These are phyloP conservation scores for Alternaria postmessia DNA, from an alignment of 2,329 filamentous ascomycete species.

Conservation along the genomic window DNA sequence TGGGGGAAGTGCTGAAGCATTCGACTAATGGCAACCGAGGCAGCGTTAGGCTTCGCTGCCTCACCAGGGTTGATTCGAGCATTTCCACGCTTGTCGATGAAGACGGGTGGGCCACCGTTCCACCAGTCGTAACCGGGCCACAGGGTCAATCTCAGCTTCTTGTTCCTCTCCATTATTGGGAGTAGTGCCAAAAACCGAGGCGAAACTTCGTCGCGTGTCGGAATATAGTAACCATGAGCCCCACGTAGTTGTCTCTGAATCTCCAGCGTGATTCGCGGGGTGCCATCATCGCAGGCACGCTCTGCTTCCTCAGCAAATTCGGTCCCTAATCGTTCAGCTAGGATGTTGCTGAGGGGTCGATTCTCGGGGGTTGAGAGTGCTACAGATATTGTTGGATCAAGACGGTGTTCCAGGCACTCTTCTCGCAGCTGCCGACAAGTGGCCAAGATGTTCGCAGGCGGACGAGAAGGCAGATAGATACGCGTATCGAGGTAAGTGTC, in stretches of 20 bases:
- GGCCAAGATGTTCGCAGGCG: constrained; percentile 31
- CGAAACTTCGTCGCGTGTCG: constrained; percentile 32
- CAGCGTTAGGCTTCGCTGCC: constrained; percentile 23
- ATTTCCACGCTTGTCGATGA: constrained; percentile 10
- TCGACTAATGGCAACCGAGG: constrained; percentile 29
- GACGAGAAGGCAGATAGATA: constrained; percentile 35
- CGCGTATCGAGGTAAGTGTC: constrained; percentile 37
- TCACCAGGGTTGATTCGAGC: constrained; percentile 9
- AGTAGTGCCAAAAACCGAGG: constrained; percentile 38
- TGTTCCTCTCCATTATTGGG: constrained; percentile 27
- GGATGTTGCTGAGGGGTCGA: constrained; percentile 13
- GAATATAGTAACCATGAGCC: constrained; percentile 29
- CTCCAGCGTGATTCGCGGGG: constrained; percentile 38
- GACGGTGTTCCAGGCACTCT: constrained; percentile 33
- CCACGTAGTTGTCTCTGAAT: constrained; percentile 26
- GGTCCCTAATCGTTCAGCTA: constrained; percentile 21
- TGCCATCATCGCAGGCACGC: constrained; percentile 26
- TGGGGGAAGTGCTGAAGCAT: constrained; percentile 33
- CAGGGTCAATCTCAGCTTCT: constrained; percentile 33
- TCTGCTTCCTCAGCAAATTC: constrained; percentile 34
- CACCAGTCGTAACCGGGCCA: constrained; percentile 42
- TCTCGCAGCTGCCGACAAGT: constrained; percentile 39
- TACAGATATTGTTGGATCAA: constrained; percentile 13
- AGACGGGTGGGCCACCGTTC: constrained; percentile 21
- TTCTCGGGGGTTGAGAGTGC: background rate